phyloP scores from a whole-genome alignment of 2,329 filamentous ascomycete genomes.

The Fusarium domesticum region DNA sequence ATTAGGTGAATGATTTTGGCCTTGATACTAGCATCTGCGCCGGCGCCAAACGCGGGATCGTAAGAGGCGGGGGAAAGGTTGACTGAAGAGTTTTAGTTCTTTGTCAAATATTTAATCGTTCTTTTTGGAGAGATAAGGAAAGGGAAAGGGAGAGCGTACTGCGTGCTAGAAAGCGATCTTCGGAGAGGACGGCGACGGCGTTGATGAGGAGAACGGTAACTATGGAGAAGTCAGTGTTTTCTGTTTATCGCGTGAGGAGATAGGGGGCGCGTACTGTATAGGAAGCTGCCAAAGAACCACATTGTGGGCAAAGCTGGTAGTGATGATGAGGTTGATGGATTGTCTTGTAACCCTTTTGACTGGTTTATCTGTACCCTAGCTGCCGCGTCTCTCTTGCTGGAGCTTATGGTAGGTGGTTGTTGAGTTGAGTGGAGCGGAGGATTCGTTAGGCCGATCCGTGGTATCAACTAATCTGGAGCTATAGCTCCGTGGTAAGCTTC shows the following conservation, averaged over 20 bases:
- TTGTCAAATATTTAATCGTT: no score
- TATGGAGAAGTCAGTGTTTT: conserved; percentile 6
- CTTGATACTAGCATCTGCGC: conserved; percentile 74
- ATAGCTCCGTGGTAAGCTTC: no score
- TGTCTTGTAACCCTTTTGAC: no score
- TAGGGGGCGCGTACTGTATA: conserved; percentile 51
- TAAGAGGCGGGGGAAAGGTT: conserved; percentile 70
- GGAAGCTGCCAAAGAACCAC: conserved; percentile 68
- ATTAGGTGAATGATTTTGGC: conserved; percentile 87
- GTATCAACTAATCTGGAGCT: no score
- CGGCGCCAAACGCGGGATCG: conserved; percentile 76
- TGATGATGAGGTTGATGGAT: neutral
- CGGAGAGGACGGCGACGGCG: conserved; percentile 87
- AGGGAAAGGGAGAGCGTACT: conserved; percentile 39
- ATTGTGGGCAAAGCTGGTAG: conserved; percentile 41
- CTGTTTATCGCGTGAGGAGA: conserved; percentile 1
- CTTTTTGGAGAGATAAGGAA: neutral
- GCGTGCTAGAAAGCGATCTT: conserved; percentile 84
- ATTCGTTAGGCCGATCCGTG: conserved; percentile 36
- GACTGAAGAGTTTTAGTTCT: conserved; percentile 45
- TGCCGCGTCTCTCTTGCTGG: no score
- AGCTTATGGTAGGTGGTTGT: conserved; percentile 2
- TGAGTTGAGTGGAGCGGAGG: conserved; percentile 17
- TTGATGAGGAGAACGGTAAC: conserved; percentile 87
- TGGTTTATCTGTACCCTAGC: no score